Evolutionary conservation across 495 filamentous ascomycete genomes (phyloP).

Genomic region (Penicillium pulvis): DNA sequence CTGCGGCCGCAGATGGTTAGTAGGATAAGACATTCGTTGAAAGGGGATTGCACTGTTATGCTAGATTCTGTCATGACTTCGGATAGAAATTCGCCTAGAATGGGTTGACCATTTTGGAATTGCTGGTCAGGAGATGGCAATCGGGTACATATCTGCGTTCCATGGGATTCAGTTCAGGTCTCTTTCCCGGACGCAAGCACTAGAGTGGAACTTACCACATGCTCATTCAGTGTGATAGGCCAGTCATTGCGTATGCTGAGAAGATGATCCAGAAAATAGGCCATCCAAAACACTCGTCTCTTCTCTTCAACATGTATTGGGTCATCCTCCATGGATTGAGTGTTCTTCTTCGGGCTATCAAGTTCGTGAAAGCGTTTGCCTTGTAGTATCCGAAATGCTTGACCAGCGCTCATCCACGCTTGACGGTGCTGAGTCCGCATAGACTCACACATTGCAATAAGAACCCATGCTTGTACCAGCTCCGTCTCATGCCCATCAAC

Average conservation of each 20-base stretch:
- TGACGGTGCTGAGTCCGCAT: conserved; percentile 43
- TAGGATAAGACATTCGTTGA: conserved; percentile 52
- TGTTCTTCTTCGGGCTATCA: conserved; percentile 29
- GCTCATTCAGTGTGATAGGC: conserved; percentile 52
- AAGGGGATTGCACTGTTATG: conserved; percentile 38
- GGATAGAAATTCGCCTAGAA: conserved; percentile 43
- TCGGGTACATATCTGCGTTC: conserved; percentile 24
- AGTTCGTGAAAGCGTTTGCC: conserved; percentile 49
- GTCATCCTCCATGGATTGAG: conserved; percentile 5
- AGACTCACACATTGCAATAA: conserved; percentile 53
- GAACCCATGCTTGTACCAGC: conserved; percentile 52
- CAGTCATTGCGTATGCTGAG: conserved; percentile 47
- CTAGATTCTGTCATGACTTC: conserved; percentile 38
- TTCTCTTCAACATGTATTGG: conserved; percentile 42
- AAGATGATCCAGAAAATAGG: conserved; percentile 54
- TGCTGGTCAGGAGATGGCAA: conserved; percentile 39
- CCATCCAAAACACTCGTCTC: conserved; percentile 56
- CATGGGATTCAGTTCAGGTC: not conserved
- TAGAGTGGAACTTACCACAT: conserved; percentile 40
- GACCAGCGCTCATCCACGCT: conserved; percentile 54
- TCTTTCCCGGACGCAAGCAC: no score
- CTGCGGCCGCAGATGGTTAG: conserved; percentile 50
- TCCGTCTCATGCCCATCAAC: conserved; percentile 17
- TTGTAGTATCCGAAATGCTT: conserved; percentile 54
- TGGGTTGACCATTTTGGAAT: conserved; percentile 50